Evolutionary conservation across 2,329 filamentous ascomycete genomes (phyloP), one percentile per base, ranked within the genome.

Genomic region (Magnaporthiopsis rhizophila): DNA sequence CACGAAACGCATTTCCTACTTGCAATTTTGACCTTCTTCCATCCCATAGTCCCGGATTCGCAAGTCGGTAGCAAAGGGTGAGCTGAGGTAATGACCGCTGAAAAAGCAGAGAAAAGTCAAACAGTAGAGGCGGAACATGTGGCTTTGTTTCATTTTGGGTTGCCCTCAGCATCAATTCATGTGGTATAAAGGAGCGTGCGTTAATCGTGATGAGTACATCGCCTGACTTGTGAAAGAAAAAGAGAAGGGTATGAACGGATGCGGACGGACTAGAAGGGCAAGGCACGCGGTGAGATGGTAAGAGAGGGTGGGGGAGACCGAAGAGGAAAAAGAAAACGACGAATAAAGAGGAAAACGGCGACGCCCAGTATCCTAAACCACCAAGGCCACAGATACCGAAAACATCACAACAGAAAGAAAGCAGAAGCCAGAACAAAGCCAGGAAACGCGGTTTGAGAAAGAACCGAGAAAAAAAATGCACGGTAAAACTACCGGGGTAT

Each of bases 401-500:
- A 60, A 28, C 57, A 30, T 18, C 24, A 15, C 26, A 30, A 11
- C 28, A 36, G n/a, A 53, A n/a, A 28, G 9, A 36, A 45, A 34
- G 12, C 15, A 5, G 38, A 66, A 32, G 59, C 65, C 18, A 62
- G 34, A 30, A 61, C 50, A 56, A 38, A n/a, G 57, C 24, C 38
- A 62, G 69, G 72, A 74, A 71, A 70, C 71, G 74, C 74, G 72
- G 71, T 2, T 26, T 34, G 32, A 11, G 32, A 34, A 34, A 69
- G 71, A 72, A 71, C 76, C 74, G 77, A 81, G 77, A 78, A 73
- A 81, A 79, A 73, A 72, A 69, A 76, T 56, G 58, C 62, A 63
- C 34, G 76, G 75, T 73, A 71, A 74, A 72, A 71, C 67, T 76
- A 78, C 76, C 77, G 74, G 78, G 80, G 80, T 82, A 84, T 83